Conservation (phyloP, 768 basidiomycete genomes). For the Phaffia tasmanica region DNA sequence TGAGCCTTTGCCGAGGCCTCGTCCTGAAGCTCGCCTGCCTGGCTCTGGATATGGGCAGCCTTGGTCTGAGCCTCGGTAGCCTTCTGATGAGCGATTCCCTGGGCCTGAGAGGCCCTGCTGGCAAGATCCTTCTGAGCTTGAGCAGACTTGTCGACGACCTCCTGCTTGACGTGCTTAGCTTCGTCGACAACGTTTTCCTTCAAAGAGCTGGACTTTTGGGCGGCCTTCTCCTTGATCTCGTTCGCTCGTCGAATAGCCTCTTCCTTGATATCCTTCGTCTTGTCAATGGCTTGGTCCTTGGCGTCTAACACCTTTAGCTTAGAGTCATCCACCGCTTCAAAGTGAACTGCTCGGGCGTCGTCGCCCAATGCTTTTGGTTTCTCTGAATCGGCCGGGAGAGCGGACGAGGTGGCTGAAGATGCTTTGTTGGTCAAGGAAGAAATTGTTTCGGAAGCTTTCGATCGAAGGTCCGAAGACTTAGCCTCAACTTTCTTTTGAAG, state of each 20-base stretch:
- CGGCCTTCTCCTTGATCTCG: no score
- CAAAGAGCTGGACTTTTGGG: no score
- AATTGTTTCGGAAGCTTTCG: background rate
- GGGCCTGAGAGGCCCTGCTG: background rate
- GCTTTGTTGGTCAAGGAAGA: background rate
- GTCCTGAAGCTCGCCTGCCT: background rate
- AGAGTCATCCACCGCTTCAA: conserved; percentile 17
- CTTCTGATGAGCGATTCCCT: background rate
- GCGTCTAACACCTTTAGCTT: conserved; percentile 5
- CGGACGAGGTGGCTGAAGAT: background rate
- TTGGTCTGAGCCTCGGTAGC: conserved; percentile 7
- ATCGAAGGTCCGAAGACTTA: conserved; percentile 14
- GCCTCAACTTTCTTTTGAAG: conserved; percentile 14
- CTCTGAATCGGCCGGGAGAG: background rate
- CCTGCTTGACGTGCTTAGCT: background rate
- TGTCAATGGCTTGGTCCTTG: conserved; percentile 11
- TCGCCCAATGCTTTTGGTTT: conserved; percentile 3
- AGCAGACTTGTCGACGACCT: background rate
- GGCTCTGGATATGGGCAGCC: background rate
- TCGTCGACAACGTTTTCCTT: background rate
- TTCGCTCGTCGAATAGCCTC: background rate
- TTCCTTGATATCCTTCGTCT: conserved; percentile 7
- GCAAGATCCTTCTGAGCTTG: background rate
- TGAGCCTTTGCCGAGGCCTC: conserved; percentile 1
- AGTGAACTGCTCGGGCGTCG: conserved; percentile 12